Base-by-base conservation (phyloP, 768 basidiomycete genomes). In the Peribolospora baueri region DNA sequence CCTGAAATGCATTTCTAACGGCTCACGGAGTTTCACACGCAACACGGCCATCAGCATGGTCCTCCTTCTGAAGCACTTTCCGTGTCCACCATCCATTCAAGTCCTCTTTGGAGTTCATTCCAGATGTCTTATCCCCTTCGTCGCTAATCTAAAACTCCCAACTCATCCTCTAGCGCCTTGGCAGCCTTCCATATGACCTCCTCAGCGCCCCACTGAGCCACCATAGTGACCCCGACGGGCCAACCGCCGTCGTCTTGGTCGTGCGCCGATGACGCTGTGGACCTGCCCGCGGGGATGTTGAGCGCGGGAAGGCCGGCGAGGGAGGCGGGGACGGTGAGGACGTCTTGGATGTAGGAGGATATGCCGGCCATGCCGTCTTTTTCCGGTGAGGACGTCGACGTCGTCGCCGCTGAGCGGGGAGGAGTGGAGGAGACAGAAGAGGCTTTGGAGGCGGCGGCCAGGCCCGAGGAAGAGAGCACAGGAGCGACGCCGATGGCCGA, bases 241-340 rank as follows among this genome's bases (percentile, higher is more conserved):
- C 84, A 90, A 5, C 76, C 77, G 51, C 75, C 75, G 0, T 65
- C 68, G 3, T 67, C 71, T 9, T 61, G 25, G 25, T 25, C 25
- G 25, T 25, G 25, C 25, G 25, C 25, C 25, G 25, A 25, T 25
- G 25, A 25, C 25, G 25, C 25, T 25, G 25, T 25, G 1, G 25
- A 25, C 25, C 25, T 49, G 0, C 74, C 73, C 7, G 67, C 66
- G 0, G 87, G 87, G 0, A 95, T 73, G 54, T 73, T 81, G 47
- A 95, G 61, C 0, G 81, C 83, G 0, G 90, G 87, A 11, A 95
- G 62, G 0, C 91, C 88, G 0, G 84, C 88, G 42, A 98, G 69
- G 0, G 84, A 87, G 4, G 87, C 88, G 0, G 88, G 87, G 0
- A 90, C 84, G 0, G 87, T 91, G 58, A 97, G 69, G 5, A 91